Evolutionary conservation across 2,329 filamentous ascomycete species (phyloP).

Genomic region (Ophiocordyceps robertsii): DNA sequence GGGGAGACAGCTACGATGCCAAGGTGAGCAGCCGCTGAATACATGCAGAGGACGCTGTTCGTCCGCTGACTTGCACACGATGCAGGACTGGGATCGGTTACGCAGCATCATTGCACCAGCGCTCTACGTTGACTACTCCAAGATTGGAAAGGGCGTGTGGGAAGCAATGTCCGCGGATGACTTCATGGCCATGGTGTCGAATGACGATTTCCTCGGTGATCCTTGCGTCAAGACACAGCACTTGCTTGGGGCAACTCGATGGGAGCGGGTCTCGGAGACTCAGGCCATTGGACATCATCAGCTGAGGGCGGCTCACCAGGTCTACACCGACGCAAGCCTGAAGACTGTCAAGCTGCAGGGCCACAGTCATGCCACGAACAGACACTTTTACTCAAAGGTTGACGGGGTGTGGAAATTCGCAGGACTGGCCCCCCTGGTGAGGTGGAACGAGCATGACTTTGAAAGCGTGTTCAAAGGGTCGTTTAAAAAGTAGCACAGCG

Average conservation of each 20-base stretch:
- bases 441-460: constrained; percentile 45
- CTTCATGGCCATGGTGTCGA: constrained; percentile 47
- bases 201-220: constrained; percentile 44
- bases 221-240: constrained; percentile 51
- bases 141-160: constrained; percentile 21
- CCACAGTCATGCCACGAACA: constrained; percentile 45
- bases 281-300: constrained; percentile 47
- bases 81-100: not conserved
- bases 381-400: constrained; percentile 43
- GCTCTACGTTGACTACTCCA: not conserved
- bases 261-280: constrained; percentile 41
- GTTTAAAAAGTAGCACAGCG: no score
- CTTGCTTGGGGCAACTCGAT: constrained; percentile 47
- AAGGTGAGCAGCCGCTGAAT: no score
- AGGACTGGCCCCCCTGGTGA: constrained; percentile 39
- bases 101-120: not conserved
- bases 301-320: constrained; percentile 47
- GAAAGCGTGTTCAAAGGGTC: constrained; percentile 32
- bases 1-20: no score
- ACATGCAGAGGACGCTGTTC: no score
- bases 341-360: constrained; percentile 37
- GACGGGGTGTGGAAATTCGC: constrained; percentile 50
- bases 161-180: constrained; percentile 46
- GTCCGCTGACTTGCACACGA: no score
- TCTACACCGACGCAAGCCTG: constrained; percentile 35